Conservation (phyloP, 1,284 basidiomycete species). For the Malassezia cuniculi region DNA sequence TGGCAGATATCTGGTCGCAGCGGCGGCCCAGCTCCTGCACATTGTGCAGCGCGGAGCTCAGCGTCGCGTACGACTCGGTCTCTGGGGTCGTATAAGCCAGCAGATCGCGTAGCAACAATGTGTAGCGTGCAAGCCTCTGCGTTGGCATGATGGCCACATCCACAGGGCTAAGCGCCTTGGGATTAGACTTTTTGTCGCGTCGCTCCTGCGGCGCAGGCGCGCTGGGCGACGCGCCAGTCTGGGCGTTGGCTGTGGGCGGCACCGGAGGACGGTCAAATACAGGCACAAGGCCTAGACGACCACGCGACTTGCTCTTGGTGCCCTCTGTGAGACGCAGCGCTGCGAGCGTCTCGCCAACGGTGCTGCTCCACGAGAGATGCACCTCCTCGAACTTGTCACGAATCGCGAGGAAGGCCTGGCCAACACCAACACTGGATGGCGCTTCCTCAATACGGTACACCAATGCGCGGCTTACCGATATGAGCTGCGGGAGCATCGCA, state of each 20-base stretch:
- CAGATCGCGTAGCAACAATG: constrained; percentile 32
- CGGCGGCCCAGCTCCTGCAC: constrained; percentile 13
- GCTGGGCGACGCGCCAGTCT: background rate
- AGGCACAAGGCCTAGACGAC: constrained; percentile 25
- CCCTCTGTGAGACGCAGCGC: constrained; percentile 22
- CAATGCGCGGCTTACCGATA: constrained; percentile 35
- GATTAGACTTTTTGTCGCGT: constrained; percentile 1
- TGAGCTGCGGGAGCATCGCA: constrained; percentile 33
- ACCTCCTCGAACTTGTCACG: constrained; percentile 30
- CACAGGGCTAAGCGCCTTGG: constrained; percentile 29
- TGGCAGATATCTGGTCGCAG: constrained; percentile 9
- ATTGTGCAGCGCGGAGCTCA: constrained; percentile 5
- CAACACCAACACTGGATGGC: constrained; percentile 37
- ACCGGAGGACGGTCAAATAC: constrained; percentile 9
- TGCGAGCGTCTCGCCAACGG: constrained; percentile 18
- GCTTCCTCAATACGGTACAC: constrained; percentile 34
- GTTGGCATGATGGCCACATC: constrained; percentile 42
- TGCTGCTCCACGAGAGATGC: constrained; percentile 31
- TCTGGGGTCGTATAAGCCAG: constrained; percentile 28
- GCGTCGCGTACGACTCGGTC: constrained; percentile 19
- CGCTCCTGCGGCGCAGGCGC: background rate
- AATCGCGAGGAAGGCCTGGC: constrained; percentile 26
- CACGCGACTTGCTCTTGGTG: constrained; percentile 24
- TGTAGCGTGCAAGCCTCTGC: constrained; percentile 34
- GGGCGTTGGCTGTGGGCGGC: constrained; percentile 5